Evolutionary conservation across 805 yeast species (phyloP), one percentile per base, ranked within the genome.

Genomic region (Myxozyma vanderwaltii): DNA sequence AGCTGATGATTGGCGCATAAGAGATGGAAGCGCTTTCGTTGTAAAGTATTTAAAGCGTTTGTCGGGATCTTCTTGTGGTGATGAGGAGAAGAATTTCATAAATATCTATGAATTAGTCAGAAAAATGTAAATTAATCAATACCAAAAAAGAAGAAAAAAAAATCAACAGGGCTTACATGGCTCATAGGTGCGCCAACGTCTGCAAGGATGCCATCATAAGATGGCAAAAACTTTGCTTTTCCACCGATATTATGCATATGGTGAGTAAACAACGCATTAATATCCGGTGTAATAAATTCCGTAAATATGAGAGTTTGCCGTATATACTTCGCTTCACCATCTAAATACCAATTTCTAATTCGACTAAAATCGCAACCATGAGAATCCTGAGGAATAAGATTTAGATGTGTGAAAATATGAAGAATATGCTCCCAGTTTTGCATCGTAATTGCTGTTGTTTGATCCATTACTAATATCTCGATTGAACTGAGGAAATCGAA

Each of bases 341-440:
- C 91, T 64, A 94, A 85, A 38, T 87, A 85, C 95, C 96, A 91
- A 87, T 88, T 86, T 67, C 97, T 81, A 39, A 94, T 86, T 66
- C 99, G 81, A 58, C 94, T 84, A 73, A 94, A 94, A 74, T 94
- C 99, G 15, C 96, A 87, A 58, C 84, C 87, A 63, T 84, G 91
- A 64, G 88, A 85, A 51, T 86, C 83, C 63, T 83, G 82, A 4
- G 98, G 98, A 47, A 91, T 83, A 56, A 79, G 76, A 73, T 91
- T 91, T 57, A 91, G 66, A 70, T 86, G 84, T 63, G 84, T 83
- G 66, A 86, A 76, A n/a, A 87, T 74, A 15, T 85, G 84, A 31
- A 72, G 73, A 7, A 94, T 80, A 74, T 92, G 96, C 38, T 87
- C 87, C 91, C 97, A 88, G 69, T 91, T 90, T 74, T 94, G 99